Evolutionary conservation across 495 filamentous ascomycete species (phyloP), one percentile per base, ranked within the genome.

Genomic region (Diplogelasinospora grovesii): DNA sequence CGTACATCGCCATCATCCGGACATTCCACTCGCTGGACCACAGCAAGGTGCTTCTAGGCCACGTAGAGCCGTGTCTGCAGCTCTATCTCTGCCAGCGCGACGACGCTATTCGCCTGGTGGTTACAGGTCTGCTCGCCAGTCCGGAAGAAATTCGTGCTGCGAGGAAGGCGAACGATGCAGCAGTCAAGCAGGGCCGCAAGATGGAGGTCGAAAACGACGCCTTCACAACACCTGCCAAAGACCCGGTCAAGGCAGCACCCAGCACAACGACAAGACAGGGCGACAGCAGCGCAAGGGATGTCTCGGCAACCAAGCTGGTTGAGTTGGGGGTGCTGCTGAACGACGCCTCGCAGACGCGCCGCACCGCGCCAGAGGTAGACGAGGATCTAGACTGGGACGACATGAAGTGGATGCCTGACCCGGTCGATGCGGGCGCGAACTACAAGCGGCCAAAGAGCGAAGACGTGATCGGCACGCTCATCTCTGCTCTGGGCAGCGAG

Each of bases 1-100:
- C 88, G 4, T 99, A 99, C 59, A 93, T 96, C 36, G 83, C 82
- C 11, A 83, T 96, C 46, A 97, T 99, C 41, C 79, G 85, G 31
- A 83, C 85, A 0, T 93, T 99, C 49, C 83, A 84, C 48, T 64
- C 82, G n/a, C 69, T 99, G 9, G 92, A 99, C 52, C 81, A 87
- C 4, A 90, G 88, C 42, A 89, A 90, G 13, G 92, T 97, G 3
- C 74, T 97, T 5, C 70, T 99, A 7, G 84, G 90, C 55, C 80
- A 89, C 6, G 82, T 95, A 28, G 86, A 89, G 11, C 75, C 80
- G 22, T 80, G 83, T 1, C 81, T 99, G 40, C 85, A 89, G 27
- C 63, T 83, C 13, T 96, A 97, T 53, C 71, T 99, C 21, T 85
- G 85, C 36, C 84, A 87, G n/a, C 75, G 92, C n/a, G 87, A 95